Conservation (phyloP, 192 early-diverging fungal genomes). For the Neocallimastix lanati region DNA sequence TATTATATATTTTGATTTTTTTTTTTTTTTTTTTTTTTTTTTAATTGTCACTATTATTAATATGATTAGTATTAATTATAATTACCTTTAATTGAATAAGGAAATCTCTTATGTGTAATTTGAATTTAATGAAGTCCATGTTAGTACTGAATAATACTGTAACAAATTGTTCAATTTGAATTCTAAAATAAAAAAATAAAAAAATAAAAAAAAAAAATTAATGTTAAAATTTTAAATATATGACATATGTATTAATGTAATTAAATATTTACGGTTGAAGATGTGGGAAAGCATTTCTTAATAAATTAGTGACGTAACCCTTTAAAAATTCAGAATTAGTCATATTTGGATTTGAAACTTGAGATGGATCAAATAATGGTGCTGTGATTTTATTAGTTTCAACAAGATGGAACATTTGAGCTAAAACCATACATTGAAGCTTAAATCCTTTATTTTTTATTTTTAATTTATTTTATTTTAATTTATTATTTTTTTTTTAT, state of each 20-base stretch:
- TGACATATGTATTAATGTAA: too few species aligned
- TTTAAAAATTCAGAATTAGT: constrained; percentile 64
- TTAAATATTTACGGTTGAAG: constrained; percentile 45
- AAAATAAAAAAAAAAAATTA: too few species aligned
- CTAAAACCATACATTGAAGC: constrained; percentile 73
- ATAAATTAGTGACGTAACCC: constrained; percentile 65
- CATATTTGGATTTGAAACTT: constrained; percentile 51
- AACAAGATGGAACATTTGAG: constrained; percentile 74
- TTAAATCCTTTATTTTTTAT: constrained; percentile 51
- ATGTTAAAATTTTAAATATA: too few species aligned
- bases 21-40: too few species aligned
- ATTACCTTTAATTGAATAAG: constrained; percentile 55
- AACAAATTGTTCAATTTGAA: constrained; percentile 74
- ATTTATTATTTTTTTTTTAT: too few species aligned
- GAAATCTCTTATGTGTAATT: constrained; percentile 88
- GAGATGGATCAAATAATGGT: constrained; percentile 65
- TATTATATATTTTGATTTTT: too few species aligned
- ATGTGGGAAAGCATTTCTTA: constrained; percentile 80
- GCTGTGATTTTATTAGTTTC: constrained; percentile 62
- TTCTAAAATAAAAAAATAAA: constrained; percentile 13
- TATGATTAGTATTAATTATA: neutral
- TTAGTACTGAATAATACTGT: constrained; percentile 69
- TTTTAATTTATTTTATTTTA: neutral
- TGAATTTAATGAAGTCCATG: constrained; percentile 69
- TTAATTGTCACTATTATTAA: neutral